Base-by-base conservation (phyloP, 495 filamentous ascomycete genomes). In the Xylaria bambusicola region DNA sequence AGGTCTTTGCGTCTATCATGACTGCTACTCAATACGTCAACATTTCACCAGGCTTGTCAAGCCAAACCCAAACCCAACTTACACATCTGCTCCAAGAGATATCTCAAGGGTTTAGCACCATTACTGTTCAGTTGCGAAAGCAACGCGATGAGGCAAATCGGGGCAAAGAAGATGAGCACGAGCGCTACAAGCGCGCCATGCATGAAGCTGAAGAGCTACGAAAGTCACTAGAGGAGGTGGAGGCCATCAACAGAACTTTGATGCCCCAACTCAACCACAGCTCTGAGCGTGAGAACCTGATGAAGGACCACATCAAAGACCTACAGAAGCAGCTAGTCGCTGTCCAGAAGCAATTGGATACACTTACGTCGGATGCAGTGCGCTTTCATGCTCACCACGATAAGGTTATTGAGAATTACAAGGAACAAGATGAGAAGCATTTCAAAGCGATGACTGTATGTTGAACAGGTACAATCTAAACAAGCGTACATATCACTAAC, bases 1-100 rank as follows among this genome's bases (percentile, higher is more conserved):
- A 59, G 12, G 56, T 52, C 27, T 59, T 59, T 27, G 23, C 56
- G 10, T n/a, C 47, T 6, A 59, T 60, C 20, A 60, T 60, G 58
- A 47, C 40, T 20, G 58, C 50, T 20, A 54, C 31, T 33, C 58
- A 60, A 45, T 60, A 60, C 31, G 50, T 60, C 41, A 60, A 60
- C n/a, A 24, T 54, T 23, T 53, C 58, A 6, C 58, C 49, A 0
- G 58, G 58, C 17, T 46, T 60, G n/a, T 17, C 50, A 17, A 40
- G 35, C 18, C 29, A 42, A 13, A 48, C 42, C 9, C 51, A 53
- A 29, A 15, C 29, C n/a, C 40, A 60, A 23, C 58, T 53, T 7
- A 31, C 29, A 5, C 40, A 53, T 20, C 26, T 47, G 2, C 40
- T 60, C 0, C 58, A 54, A 26, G 58, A 60, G 6, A 51, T 60